A percentile compares a stretch with the other conserved stretches of the same genome.
phyloP scores from a whole-genome alignment of 495 filamentous ascomycete genomes.

The Daldinia decipiens region DNA sequence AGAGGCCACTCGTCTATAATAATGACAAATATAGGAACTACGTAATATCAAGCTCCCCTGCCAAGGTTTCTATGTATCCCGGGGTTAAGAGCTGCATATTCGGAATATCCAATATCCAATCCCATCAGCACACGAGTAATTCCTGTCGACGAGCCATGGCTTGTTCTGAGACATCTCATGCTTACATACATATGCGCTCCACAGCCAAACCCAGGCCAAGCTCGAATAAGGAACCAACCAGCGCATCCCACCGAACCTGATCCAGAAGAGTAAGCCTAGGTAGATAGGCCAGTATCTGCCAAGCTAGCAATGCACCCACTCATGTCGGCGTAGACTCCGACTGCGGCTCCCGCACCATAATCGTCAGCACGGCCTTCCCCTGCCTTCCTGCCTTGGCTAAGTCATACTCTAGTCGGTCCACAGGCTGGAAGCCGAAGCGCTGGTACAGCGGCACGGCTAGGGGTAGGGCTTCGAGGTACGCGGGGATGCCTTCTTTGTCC shows the following conservation, averaged over 20 bases:
- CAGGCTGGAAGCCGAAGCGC: conserved; percentile 51
- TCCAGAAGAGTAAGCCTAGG: neutral
- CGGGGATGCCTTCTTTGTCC: conserved; percentile 47
- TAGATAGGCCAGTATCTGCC: neutral
- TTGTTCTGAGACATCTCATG: neutral
- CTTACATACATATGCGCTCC: neutral
- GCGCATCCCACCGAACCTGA: neutral
- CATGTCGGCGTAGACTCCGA: neutral
- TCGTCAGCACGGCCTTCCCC: conserved; percentile 22
- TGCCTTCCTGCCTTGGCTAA: conserved; percentile 15
- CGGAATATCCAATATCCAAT: neutral
- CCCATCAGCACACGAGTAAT: conserved; percentile 4
- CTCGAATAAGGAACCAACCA: neutral
- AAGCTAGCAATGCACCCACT: neutral
- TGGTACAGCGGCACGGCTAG: conserved; percentile 55
- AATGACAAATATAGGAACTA: neutral
- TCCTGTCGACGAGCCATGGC: neutral
- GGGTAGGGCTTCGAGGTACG: conserved; percentile 59
- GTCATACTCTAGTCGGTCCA: conserved; percentile 44
- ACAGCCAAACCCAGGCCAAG: neutral
- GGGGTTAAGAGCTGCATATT: neutral
- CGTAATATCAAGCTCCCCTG: neutral
- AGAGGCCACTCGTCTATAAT: neutral
- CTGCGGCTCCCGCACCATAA: conserved; percentile 40
- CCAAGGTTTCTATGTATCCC: neutral